Evolutionary conservation across 805 yeast genomes (phyloP).

Genomic region (Brettanomyces bruxellensis): DNA sequence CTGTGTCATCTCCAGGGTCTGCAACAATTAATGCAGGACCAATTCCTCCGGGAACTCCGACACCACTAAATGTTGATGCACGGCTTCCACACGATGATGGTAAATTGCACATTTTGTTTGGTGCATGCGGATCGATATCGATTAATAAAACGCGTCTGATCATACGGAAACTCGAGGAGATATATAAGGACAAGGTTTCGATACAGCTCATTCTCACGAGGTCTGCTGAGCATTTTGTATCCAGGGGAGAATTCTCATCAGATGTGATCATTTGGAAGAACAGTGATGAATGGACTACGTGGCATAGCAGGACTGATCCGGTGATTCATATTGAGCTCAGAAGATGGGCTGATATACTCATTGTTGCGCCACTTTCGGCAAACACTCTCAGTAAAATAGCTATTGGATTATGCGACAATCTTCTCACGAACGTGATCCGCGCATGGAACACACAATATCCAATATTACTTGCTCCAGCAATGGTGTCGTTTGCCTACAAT

Average conservation of each 20-base stretch:
- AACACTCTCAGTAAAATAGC: slow-evolving; percentile 49
- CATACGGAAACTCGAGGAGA: slow-evolving; percentile 41
- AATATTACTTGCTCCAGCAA: slow-evolving; percentile 48
- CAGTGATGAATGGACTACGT: slow-evolving; percentile 45
- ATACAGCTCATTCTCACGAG: slow-evolving; percentile 47
- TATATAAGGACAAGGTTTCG: slow-evolving; percentile 42
- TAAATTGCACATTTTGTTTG: slow-evolving; percentile 44
- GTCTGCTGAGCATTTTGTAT: slow-evolving; percentile 43
- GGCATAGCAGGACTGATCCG: slow-evolving; percentile 49
- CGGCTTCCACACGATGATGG: slow-evolving; percentile 44
- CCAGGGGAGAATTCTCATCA: slow-evolving; percentile 36
- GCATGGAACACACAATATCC: slow-evolving; percentile 58
- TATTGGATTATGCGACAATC: slow-evolving; percentile 48
- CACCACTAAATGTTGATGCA: slow-evolving; percentile 22
- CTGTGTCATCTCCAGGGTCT: neutral
- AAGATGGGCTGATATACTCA: slow-evolving; percentile 51
- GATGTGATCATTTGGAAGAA: slow-evolving; percentile 49
- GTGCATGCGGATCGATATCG: slow-evolving; percentile 51
- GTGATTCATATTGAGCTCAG: slow-evolving; percentile 52
- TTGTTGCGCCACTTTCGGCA: slow-evolving; percentile 50
- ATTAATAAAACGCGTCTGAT: slow-evolving; percentile 43
- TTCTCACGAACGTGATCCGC: slow-evolving; percentile 47
- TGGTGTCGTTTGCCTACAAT: slow-evolving; percentile 53
- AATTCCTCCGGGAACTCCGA: slow-evolving; percentile 4
- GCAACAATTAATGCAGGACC: neutral